Percentiles rank a stretch among this genome's conserved stretches.
These are phyloP conservation scores for Colletotrichum graminicola DNA, from an alignment of 2,329 filamentous ascomycete species.

Conservation along the genomic window DNA sequence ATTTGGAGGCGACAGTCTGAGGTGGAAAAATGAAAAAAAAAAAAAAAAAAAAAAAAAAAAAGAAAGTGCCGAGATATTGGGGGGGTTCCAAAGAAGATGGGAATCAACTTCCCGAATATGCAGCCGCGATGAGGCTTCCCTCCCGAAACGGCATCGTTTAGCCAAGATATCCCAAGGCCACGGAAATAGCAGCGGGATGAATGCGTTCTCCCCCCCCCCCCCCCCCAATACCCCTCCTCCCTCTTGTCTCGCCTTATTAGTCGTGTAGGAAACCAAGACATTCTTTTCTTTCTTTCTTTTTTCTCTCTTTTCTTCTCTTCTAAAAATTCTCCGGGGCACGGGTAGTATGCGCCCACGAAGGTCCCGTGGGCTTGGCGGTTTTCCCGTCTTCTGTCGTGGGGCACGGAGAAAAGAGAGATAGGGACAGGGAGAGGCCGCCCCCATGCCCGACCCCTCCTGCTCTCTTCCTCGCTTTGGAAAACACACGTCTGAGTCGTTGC, in stretches of 20 bases:
- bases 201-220: neutral
- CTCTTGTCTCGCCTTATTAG: neutral
- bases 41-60: neutral
- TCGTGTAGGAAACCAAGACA: neutral
- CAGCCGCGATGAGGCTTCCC: too few species aligned
- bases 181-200: constrained; percentile 22
- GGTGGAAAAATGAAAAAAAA: neutral
- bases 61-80: neutral
- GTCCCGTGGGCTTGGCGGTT: constrained; percentile 1
- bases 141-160: constrained; percentile 7
- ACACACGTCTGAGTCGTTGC: neutral
- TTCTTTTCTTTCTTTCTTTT: neutral
- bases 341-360: neutral
- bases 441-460: neutral
- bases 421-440: too few species aligned
- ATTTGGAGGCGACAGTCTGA: neutral
- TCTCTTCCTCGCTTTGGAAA: neutral
- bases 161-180: constrained; percentile 25
- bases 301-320: neutral
- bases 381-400: neutral
- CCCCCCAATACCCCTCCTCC: too few species aligned
- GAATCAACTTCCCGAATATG: too few species aligned
- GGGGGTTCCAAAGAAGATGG: neutral
- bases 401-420: neutral
- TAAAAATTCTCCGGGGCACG: neutral